Evolutionary conservation across 1,139 yeast genomes (phyloP), one percentile per base, ranked within the genome.

Genomic region (Suhomyces maxii): DNA sequence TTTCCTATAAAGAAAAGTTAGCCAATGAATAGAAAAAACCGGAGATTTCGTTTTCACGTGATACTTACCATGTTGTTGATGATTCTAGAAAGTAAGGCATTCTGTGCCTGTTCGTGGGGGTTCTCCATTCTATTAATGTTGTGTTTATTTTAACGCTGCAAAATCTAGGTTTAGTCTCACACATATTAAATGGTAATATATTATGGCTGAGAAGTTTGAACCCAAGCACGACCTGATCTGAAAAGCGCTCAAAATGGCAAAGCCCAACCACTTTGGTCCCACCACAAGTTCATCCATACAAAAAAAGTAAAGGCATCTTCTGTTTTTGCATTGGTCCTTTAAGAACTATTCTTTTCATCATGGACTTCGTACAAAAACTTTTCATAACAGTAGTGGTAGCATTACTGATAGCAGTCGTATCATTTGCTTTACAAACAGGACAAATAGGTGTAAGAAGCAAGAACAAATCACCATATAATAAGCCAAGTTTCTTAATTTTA

Each of bases 21-120:
- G 31, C 7, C 25, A 11, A 11, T 12, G 18, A 23, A 23, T 10
- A 9, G 8, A 1, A 23, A 37, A 18, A 23, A 33, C 9, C 34
- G 3, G 8, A 13, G 26, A 7, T 5, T 9, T 8, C 34, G 14
- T 6, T 14, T 30, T 7, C 26, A 12, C 9, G 32, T 7, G 18
- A 8, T 26, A 77, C 87, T 38, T 73, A 82, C 89, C 65, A 88
- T 82, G 55, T 88, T 88, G 61, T 80, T 82, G 46, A 87, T 83
- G 34, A 89, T 87, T 53, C 97, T 80, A 25, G 89, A 79, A 48
- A 88, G 73, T 37, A 89, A 72, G 13, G 90, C 90, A 52, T 82
- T 85, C 59, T 90, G 97, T 8, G 83, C 88, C 60, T 86, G 89
- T 58, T 88, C 95, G 60, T 89, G 95, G 3, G 97, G 97, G 58